Percentiles rank a stretch among this genome's conserved stretches.
phyloP scores from a whole-genome alignment of 2,329 filamentous ascomycete genomes.

The Cercospora citrullina region DNA sequence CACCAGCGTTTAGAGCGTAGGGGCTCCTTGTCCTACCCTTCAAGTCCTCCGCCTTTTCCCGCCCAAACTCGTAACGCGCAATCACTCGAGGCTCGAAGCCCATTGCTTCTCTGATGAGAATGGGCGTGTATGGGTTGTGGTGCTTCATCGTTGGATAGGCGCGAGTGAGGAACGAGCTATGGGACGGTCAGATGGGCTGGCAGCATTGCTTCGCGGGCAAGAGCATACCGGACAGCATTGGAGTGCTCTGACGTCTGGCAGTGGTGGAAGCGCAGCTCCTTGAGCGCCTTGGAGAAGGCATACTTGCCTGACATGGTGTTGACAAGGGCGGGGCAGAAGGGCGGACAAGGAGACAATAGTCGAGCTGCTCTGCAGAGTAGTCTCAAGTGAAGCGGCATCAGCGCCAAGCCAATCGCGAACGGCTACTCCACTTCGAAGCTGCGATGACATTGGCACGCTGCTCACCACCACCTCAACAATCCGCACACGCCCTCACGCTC shows the following conservation, averaged over 20 bases:
- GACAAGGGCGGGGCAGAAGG: not conserved
- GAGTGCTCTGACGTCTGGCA: slow-evolving; percentile 93
- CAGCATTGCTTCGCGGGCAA: not conserved
- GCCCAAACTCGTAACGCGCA: slow-evolving; percentile 80
- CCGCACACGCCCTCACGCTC: not conserved
- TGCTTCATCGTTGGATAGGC: slow-evolving; percentile 99
- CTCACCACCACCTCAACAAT: slow-evolving; percentile 1
- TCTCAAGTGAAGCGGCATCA: not conserved
- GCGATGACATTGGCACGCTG: not conserved
- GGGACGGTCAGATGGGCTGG: not conserved
- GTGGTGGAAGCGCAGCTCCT: slow-evolving; percentile 95
- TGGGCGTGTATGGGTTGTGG: slow-evolving; percentile 91
- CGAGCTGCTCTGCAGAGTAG: not conserved
- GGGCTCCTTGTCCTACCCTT: slow-evolving; percentile 49
- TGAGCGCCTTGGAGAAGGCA: slow-evolving; percentile 82
- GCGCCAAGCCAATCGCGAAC: too few species aligned
- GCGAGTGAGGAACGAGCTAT: slow-evolving; percentile 82
- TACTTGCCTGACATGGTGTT: slow-evolving; percentile 84
- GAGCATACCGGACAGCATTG: slow-evolving; percentile 74
- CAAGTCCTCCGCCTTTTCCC: slow-evolving; percentile 65
- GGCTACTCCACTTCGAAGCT: too few species aligned
- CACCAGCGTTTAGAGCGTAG: not conserved
- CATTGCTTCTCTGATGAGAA: slow-evolving; percentile 88
- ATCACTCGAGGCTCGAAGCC: slow-evolving; percentile 83
- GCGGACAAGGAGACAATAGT: not conserved